Evolutionary conservation across 1,139 yeast genomes (phyloP).

Genomic region (Suhomyces bokatorum): DNA sequence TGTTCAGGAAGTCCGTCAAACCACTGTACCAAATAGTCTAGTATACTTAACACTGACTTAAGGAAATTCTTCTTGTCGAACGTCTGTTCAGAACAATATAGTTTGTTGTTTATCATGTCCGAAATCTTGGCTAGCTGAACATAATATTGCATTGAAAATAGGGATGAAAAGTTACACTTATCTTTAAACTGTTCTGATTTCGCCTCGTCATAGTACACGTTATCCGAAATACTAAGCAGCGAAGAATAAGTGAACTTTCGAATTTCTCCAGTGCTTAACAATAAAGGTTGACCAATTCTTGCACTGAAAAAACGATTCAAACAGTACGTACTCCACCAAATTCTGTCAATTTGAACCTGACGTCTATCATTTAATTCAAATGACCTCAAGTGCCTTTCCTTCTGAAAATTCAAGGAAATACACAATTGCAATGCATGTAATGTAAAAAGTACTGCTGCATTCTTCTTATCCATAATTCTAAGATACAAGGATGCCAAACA

Average conservation of each 20-base stretch:
- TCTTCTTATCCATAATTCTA: constrained; percentile 30
- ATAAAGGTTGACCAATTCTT: constrained; percentile 30
- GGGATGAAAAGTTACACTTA: constrained; percentile 19
- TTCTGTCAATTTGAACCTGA: constrained; percentile 8
- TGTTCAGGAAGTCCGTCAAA: constrained; percentile 22
- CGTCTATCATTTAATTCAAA: constrained; percentile 3
- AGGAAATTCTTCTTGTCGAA: constrained; percentile 21
- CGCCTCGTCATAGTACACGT: background rate
- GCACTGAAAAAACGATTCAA: constrained; percentile 28
- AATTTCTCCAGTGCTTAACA: constrained; percentile 18
- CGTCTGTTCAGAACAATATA: constrained; percentile 21
- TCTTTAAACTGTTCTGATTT: background rate
- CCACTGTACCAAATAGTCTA: constrained; percentile 26
- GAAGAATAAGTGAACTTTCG: background rate
- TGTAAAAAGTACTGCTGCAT: constrained; percentile 27
- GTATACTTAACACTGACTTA: constrained; percentile 20
- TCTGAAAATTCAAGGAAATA: constrained; percentile 29
- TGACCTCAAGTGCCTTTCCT: constrained; percentile 13
- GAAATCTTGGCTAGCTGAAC: constrained; percentile 29
- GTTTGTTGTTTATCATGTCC: constrained; percentile 24
- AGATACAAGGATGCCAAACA: constrained; percentile 29
- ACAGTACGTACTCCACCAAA: constrained; percentile 33
- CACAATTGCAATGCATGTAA: constrained; percentile 29
- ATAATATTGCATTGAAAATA: constrained; percentile 21
- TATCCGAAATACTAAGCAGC: background rate